Evolutionary conservation across 192 early-diverging fungal genomes (phyloP), one percentile per base, ranked within the genome.

Genomic region (Funneliformis geosporum): DNA sequence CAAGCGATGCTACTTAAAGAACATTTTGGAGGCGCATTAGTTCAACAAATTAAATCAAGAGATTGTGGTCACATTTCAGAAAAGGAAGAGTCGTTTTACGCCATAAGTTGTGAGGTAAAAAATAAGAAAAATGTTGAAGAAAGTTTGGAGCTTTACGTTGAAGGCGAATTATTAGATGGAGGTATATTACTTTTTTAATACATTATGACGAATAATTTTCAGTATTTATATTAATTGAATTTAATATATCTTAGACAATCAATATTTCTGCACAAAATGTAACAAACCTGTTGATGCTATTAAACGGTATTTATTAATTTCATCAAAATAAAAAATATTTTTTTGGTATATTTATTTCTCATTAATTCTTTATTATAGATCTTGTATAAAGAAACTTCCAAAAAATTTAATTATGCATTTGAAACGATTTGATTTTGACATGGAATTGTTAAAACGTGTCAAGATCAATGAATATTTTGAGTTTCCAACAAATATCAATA

Each of bases 401-500:
- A 82, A 82, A 9, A 88, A 85, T 50, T 79, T 91, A 39, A 88
- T 91, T 16, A 46, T 91, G 16, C 90, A 91, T 82, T 79, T 91
- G n/a, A 91, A 91, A 65, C 86, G 90, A 27, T 91, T 91, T 76
- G 88, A 89, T 28, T 86, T 90, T 39, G 90, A 90, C 44, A 82
- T 88, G 85, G 86, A 89, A 33, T 80, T 86, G 8, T 84, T 91
- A 79, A 78, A 82, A 27, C 80, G 90, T 18, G 82, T 86, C 43
- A 91, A 91, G 79, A 86, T 91, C 66, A 90, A 91, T 65, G 90
- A 91, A 62, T 79, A 75, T 4, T 88, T 91, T 73, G 88, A 88
- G 64, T 90, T 91, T 59, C 90, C 90, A 10, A 80, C 75, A 9
- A 55, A 75, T 12, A 73, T 91, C 6, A 83, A 91, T 60, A 88